Percentiles rank a stretch among this genome's conserved stretches.
Evolutionary conservation across 495 filamentous ascomycete species (phyloP).

Genomic region (Penicillium mononematosum): DNA sequence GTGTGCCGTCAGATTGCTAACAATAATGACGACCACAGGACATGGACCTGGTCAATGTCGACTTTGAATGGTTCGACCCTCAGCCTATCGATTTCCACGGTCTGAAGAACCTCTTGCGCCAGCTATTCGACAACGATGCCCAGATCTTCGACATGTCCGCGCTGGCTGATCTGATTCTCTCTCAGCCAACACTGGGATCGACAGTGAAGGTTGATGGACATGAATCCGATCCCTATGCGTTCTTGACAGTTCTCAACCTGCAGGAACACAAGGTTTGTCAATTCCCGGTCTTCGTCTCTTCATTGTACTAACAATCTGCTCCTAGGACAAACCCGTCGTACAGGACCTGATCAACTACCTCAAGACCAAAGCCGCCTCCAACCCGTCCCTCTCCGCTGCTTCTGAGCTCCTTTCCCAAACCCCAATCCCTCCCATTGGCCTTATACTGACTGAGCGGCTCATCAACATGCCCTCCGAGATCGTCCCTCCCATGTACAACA

Average conservation of each 20-base stretch:
- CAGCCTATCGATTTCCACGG: slow-evolving; percentile 94
- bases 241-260: slow-evolving; percentile 85
- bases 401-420: slow-evolving; percentile 53
- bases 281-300: not conserved
- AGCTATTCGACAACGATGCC: slow-evolving; percentile 89
- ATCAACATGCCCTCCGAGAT: slow-evolving; percentile 95
- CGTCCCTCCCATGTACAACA: slow-evolving; percentile 92
- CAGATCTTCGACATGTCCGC: slow-evolving; percentile 82
- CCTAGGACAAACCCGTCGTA: slow-evolving; percentile 66
- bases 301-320: slow-evolving; percentile 10
- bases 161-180: slow-evolving; percentile 82
- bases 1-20: slow-evolving; percentile 1
- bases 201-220: slow-evolving; percentile 95
- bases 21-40: slow-evolving; percentile 52
- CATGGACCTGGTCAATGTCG: slow-evolving; percentile 86
- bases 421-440: slow-evolving; percentile 61
- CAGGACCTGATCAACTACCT: slow-evolving; percentile 72
- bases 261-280: slow-evolving; percentile 63
- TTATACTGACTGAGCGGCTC: slow-evolving; percentile 85
- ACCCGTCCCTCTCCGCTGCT: slow-evolving; percentile 53
- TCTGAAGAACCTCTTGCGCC: slow-evolving; percentile 82
- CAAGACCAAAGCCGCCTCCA: slow-evolving; percentile 53
- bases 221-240: slow-evolving; percentile 91
- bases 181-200: slow-evolving; percentile 84
- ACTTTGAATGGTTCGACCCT: slow-evolving; percentile 98